These are phyloP conservation scores for Thielaviopsis euricoi DNA, from an alignment of 2,329 filamentous ascomycete genomes.

Conservation along the genomic window DNA sequence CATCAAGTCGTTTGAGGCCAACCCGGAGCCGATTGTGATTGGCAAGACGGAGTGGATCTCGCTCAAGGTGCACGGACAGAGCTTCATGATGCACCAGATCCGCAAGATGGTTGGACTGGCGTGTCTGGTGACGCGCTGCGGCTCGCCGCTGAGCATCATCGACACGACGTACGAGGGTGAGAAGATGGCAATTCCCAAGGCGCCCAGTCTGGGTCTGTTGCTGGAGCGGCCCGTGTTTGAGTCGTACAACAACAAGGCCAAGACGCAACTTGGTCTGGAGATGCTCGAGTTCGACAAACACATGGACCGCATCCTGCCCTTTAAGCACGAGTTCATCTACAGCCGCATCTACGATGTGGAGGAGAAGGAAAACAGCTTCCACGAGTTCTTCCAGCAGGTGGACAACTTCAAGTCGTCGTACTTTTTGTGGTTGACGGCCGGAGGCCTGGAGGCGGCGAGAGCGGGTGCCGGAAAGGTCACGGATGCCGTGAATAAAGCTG, in stretches of 20 bases:
- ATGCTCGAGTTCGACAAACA: conserved; percentile 65
- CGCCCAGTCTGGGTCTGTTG: conserved; percentile 71
- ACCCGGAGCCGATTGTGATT: conserved; percentile 62
- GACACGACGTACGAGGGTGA: conserved; percentile 53
- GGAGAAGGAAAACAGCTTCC: conserved; percentile 68
- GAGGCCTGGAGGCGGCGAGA: conserved; percentile 44
- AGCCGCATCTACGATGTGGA: conserved; percentile 80
- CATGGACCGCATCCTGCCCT: conserved; percentile 63
- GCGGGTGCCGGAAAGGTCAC: conserved; percentile 18
- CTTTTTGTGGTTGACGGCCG: conserved; percentile 60
- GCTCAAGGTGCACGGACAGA: conserved; percentile 90
- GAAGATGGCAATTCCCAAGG: conserved; percentile 82
- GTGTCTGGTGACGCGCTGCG: conserved; percentile 68
- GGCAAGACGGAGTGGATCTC: conserved; percentile 90
- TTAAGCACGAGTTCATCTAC: conserved; percentile 89
- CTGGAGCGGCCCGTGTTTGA: conserved; percentile 87
- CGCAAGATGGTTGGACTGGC: conserved; percentile 97
- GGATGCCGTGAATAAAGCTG: conserved; percentile 22
- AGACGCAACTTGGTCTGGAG: conserved; percentile 43
- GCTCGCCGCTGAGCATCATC: conserved; percentile 56
- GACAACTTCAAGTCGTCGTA: conserved; percentile 56
- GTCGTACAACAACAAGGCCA: conserved; percentile 63
- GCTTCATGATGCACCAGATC: conserved; percentile 99
- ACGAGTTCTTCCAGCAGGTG: conserved; percentile 63
- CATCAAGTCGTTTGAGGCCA: conserved; percentile 82